Evolutionary conservation across 108 stramenopile genomes (phyloP).

Genomic region (Cyclotella cryptica): DNA sequence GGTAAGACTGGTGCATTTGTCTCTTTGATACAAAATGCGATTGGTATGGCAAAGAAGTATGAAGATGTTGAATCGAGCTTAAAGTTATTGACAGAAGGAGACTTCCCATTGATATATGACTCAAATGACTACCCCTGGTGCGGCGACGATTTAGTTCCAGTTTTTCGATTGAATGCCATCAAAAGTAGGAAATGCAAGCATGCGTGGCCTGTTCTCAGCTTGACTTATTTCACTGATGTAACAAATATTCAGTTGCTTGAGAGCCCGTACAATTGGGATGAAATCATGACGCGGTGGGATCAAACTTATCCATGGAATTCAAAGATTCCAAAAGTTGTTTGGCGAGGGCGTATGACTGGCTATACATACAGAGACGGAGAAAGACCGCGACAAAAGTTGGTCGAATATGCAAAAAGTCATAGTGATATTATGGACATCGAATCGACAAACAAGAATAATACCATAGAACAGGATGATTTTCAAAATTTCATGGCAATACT

Average conservation of each 20-base stretch:
- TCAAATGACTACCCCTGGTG: slow-evolving; percentile 40
- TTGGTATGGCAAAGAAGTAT: slow-evolving; percentile 19
- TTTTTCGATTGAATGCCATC: slow-evolving; percentile 44
- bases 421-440: slow-evolving; percentile 37
- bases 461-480: slow-evolving; percentile 42
- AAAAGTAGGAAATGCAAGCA: slow-evolving; percentile 21
- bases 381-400: slow-evolving; percentile 27
- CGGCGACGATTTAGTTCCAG: slow-evolving; percentile 35
- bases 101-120: slow-evolving; percentile 35
- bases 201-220: slow-evolving; percentile 34
- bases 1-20: slow-evolving; percentile 33
- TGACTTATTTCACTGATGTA: slow-evolving; percentile 30
- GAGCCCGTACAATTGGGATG: slow-evolving; percentile 35
- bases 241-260: slow-evolving; percentile 23
- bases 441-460: not conserved
- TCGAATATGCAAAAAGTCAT: slow-evolving; percentile 15
- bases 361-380: slow-evolving; percentile 38
- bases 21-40: slow-evolving; percentile 27
- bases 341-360: slow-evolving; percentile 39
- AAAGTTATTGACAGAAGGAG: slow-evolving; percentile 29
- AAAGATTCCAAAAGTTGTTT: slow-evolving; percentile 39
- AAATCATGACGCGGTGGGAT: slow-evolving; percentile 32
- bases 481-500: slow-evolving; percentile 46
- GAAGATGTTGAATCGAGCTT: slow-evolving; percentile 10
- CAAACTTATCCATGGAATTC: slow-evolving; percentile 24